Conservation (phyloP, 2,329 filamentous ascomycete species). For the Nemania sp. region DNA sequence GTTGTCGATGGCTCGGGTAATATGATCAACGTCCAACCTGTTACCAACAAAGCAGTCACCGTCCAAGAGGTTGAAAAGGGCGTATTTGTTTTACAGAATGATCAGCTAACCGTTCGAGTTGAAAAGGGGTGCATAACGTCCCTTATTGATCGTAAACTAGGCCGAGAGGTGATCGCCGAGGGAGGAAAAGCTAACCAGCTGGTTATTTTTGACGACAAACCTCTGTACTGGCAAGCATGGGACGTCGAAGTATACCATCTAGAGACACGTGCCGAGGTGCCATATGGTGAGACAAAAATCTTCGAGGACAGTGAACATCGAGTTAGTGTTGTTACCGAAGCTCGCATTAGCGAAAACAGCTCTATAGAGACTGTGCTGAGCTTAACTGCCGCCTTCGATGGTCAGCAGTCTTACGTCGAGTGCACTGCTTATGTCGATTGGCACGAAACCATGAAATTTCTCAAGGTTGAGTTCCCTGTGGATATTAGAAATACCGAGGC, state of each 20-base stretch:
- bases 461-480: slow-evolving; percentile 98
- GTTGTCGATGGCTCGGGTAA: slow-evolving; percentile 69
- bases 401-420: slow-evolving; percentile 77
- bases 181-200: slow-evolving; percentile 87
- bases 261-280: slow-evolving; percentile 82
- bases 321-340: slow-evolving; percentile 85
- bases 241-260: slow-evolving; percentile 98
- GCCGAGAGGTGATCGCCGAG: slow-evolving; percentile 81
- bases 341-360: slow-evolving; percentile 87
- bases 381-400: slow-evolving; percentile 75
- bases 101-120: slow-evolving; percentile 78
- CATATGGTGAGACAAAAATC: slow-evolving; percentile 75
- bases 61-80: slow-evolving; percentile 66
- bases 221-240: slow-evolving; percentile 97
- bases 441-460: slow-evolving; percentile 96
- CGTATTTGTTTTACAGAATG: slow-evolving; percentile 83
- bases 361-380: slow-evolving; percentile 89
- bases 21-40: slow-evolving; percentile 59
- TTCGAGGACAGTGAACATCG: slow-evolving; percentile 78
- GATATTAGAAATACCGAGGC: slow-evolving; percentile 92
- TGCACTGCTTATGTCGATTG: slow-evolving; percentile 91
- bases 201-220: slow-evolving; percentile 97
- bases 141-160: slow-evolving; percentile 77
- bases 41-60: slow-evolving; percentile 64
- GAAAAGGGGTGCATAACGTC: slow-evolving; percentile 84